Conservation (phyloP, 371 early-diverging fungal species). For the Circinella umbellata region DNA sequence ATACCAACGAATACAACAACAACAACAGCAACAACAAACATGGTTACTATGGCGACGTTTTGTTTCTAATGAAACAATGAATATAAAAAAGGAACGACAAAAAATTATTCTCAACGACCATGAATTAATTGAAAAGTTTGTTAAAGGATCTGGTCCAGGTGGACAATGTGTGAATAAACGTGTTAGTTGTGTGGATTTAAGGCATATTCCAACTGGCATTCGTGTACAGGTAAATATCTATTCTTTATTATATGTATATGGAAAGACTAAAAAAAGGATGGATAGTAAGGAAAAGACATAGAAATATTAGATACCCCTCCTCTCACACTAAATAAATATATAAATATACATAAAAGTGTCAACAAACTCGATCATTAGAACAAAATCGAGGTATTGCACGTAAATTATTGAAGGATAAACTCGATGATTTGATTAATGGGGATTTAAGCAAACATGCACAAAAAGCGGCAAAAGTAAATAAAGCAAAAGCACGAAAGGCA, state of each 20-base stretch:
- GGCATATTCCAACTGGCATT: constrained; percentile 85
- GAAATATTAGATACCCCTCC: neutral
- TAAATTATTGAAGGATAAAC: constrained; percentile 66
- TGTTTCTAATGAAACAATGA: neutral
- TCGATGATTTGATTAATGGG: constrained; percentile 76
- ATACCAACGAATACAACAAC: neutral
- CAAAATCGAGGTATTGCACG: constrained; percentile 80
- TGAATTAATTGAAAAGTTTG: constrained; percentile 86
- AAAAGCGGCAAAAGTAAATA: constrained; percentile 66
- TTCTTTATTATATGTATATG: neutral
- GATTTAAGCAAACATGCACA: constrained; percentile 65
- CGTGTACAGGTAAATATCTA: constrained; percentile 59
- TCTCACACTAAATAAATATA: neutral
- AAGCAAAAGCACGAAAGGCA: constrained; percentile 63
- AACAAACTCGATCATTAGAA: constrained; percentile 78
- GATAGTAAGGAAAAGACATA: no score
- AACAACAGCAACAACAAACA: neutral
- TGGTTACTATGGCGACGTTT: constrained; percentile 8
- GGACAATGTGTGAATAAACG: constrained; percentile 95
- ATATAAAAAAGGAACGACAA: constrained; percentile 23
- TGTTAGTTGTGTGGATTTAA: constrained; percentile 81
- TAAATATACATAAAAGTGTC: constrained; percentile 55
- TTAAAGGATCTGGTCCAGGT: constrained; percentile 91
- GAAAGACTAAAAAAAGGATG: no score
- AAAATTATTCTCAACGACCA: constrained; percentile 72